Conservation (phyloP, 1,284 basidiomycete genomes). For the Papiliotrema nemorosa region DNA sequence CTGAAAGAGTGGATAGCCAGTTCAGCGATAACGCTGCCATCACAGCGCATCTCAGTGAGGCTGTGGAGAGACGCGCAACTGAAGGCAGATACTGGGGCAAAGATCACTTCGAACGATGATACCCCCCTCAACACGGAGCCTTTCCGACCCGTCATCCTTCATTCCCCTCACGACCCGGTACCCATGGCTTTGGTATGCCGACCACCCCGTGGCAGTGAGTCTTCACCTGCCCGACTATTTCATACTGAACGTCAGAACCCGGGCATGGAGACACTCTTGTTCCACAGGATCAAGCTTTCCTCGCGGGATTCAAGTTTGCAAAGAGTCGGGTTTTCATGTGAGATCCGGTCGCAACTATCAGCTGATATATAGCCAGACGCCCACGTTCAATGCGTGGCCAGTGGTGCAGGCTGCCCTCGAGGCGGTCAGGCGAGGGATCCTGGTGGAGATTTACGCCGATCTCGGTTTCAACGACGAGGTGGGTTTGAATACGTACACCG, state of each 20-base stretch:
- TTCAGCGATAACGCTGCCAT: slow-evolving; percentile 7
- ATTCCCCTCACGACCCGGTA: slow-evolving; percentile 57
- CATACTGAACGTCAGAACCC: slow-evolving; percentile 8
- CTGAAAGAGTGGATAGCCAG: slow-evolving; percentile 16
- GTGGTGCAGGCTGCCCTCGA: slow-evolving; percentile 61
- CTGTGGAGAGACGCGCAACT: neutral
- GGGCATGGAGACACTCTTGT: slow-evolving; percentile 33
- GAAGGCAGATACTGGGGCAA: slow-evolving; percentile 15
- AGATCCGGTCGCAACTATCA: neutral
- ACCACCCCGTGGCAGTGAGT: slow-evolving; percentile 57
- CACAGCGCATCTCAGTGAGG: slow-evolving; percentile 22
- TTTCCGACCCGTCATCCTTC: slow-evolving; percentile 55
- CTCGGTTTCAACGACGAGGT: slow-evolving; percentile 61
- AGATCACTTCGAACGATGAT: slow-evolving; percentile 13
- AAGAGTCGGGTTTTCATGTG: slow-evolving; percentile 63
- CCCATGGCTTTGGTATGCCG: slow-evolving; percentile 70
- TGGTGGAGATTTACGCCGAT: slow-evolving; percentile 61
- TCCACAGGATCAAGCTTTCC: slow-evolving; percentile 68
- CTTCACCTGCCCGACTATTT: neutral
- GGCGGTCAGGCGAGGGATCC: slow-evolving; percentile 61
- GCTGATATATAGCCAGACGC: slow-evolving; percentile 54
- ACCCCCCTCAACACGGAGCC: slow-evolving; percentile 17
- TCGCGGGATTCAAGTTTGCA: slow-evolving; percentile 64
- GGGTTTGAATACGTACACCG: neutral
- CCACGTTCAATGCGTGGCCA: slow-evolving; percentile 66